These are phyloP conservation scores for Aspergillus bombycis DNA, from an alignment of 2,329 filamentous ascomycete species.

Conservation along the genomic window DNA sequence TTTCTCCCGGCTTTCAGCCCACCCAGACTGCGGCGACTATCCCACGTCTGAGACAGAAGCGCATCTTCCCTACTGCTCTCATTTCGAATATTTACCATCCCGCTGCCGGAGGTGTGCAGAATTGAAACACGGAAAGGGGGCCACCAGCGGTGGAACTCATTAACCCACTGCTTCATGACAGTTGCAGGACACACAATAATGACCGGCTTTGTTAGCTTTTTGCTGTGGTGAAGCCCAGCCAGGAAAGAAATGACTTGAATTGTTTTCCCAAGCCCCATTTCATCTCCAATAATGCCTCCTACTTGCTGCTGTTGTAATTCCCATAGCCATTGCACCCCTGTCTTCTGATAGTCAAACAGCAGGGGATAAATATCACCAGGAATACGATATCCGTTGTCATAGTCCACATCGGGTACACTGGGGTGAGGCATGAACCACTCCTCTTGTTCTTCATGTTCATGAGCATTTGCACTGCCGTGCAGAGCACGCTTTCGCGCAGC, in stretches of 20 bases:
- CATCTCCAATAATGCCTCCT: conserved; percentile 92
- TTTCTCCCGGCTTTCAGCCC: conserved; percentile 72
- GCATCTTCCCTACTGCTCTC: conserved; percentile 66
- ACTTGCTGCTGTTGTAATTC: conserved; percentile 88
- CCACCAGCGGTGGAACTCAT: conserved; percentile 99
- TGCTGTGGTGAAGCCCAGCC: conserved; percentile 89
- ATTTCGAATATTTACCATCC: conserved; percentile 79
- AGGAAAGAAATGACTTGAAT: conserved; percentile 80
- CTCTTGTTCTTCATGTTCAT: conserved; percentile 42
- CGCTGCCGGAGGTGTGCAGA: conserved; percentile 90
- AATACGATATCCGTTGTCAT: conserved; percentile 76
- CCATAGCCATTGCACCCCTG: conserved; percentile 92
- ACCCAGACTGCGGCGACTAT: conserved; percentile 45
- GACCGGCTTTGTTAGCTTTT: conserved; percentile 78
- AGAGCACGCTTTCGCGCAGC: conserved; percentile 57
- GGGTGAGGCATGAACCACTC: conserved; percentile 91
- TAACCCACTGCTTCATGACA: conserved; percentile 95
- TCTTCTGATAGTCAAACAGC: conserved; percentile 96
- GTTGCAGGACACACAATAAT: conserved; percentile 94
- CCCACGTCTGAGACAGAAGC: conserved; percentile 60
- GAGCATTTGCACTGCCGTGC: conserved; percentile 40
- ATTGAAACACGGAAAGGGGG: conserved; percentile 97
- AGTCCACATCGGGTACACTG: conserved; percentile 72
- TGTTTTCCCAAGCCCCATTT: conserved; percentile 99
- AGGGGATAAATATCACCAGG: conserved; percentile 93